Evolutionary conservation across 306 rosid species (phyloP).

Genomic region (Comarum palustre): DNA sequence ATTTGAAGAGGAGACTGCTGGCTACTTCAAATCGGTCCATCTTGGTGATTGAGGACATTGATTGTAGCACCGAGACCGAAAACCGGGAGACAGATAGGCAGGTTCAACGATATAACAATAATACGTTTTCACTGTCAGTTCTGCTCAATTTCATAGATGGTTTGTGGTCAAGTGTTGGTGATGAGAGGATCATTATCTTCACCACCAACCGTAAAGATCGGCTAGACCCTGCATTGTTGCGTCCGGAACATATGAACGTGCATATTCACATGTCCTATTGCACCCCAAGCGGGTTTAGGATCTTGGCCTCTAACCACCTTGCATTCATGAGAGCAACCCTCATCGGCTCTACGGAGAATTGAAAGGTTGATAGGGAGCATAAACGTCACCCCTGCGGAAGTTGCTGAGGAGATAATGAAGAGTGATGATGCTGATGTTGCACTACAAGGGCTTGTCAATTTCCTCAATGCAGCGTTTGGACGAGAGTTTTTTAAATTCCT

Average conservation of each 20-base stretch:
- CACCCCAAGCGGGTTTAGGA: conserved; percentile 30
- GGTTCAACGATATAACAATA: neutral
- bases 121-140: conserved; percentile 40
- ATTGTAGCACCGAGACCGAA: conserved; percentile 19
- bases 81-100: conserved; percentile 2
- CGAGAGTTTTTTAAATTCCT: too few species aligned
- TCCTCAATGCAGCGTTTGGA: conserved; percentile 31
- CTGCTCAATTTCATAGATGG: conserved; percentile 55
- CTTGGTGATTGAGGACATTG: conserved; percentile 44
- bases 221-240: conserved; percentile 49
- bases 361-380: conserved; percentile 32
- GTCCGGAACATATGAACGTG: conserved; percentile 57
- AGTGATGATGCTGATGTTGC: conserved; percentile 35
- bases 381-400: conserved; percentile 48
- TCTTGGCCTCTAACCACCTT: conserved; percentile 40
- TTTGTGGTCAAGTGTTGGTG: conserved; percentile 61
- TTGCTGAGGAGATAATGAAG: conserved; percentile 54
- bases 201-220: conserved; percentile 56
- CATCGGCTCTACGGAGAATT: conserved; percentile 25
- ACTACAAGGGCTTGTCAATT: conserved; percentile 25
- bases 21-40: conserved; percentile 35
- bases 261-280: conserved; percentile 52
- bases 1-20: conserved; percentile 28
- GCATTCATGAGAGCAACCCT: conserved; percentile 10
- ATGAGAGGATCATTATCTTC: conserved; percentile 54